phyloP scores from a whole-genome alignment of 768 basidiomycete species.

The Postia placenta region DNA sequence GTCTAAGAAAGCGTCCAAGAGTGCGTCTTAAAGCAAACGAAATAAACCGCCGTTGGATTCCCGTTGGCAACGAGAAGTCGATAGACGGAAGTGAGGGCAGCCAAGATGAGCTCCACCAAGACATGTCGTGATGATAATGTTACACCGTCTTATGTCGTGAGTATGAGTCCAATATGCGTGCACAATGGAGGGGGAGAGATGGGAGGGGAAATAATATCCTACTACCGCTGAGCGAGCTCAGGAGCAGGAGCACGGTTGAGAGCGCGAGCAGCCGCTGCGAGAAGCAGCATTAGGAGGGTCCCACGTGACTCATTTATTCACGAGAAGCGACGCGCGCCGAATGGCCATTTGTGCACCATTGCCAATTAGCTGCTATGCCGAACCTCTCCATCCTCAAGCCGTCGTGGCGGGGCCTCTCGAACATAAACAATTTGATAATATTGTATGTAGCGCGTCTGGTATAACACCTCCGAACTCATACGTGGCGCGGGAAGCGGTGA shows the following conservation, averaged over 20 bases:
- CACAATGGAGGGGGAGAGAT: too few species aligned
- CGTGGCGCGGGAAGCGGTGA: constrained; percentile 42
- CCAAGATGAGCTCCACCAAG: constrained; percentile 38
- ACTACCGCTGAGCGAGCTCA: too few species aligned
- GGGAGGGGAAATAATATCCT: too few species aligned
- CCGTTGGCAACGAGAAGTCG: constrained; percentile 59
- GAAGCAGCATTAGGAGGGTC: too few species aligned
- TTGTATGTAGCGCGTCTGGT: constrained; percentile 38
- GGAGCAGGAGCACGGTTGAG: too few species aligned
- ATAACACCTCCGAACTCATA: background rate
- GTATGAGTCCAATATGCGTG: too few species aligned
- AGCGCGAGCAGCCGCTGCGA: too few species aligned
- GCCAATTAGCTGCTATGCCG: background rate
- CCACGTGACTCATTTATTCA: too few species aligned
- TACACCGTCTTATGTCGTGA: too few species aligned
- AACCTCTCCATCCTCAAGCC: constrained; percentile 5
- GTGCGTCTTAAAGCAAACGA: constrained; percentile 82
- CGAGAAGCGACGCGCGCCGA: too few species aligned
- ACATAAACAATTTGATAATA: constrained; percentile 39
- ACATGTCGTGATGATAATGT: too few species aligned
- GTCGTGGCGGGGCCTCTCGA: constrained; percentile 39
- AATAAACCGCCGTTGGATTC: constrained; percentile 82
- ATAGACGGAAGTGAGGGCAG: constrained; percentile 50
- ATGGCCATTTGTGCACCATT: too few species aligned
- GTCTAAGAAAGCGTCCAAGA: constrained; percentile 81